A percentile compares a stretch with the other conserved stretches of the same genome.
These are phyloP conservation scores for Colletotrichum acutatum DNA, from an alignment of 2,329 filamentous ascomycete species.

Conservation along the genomic window DNA sequence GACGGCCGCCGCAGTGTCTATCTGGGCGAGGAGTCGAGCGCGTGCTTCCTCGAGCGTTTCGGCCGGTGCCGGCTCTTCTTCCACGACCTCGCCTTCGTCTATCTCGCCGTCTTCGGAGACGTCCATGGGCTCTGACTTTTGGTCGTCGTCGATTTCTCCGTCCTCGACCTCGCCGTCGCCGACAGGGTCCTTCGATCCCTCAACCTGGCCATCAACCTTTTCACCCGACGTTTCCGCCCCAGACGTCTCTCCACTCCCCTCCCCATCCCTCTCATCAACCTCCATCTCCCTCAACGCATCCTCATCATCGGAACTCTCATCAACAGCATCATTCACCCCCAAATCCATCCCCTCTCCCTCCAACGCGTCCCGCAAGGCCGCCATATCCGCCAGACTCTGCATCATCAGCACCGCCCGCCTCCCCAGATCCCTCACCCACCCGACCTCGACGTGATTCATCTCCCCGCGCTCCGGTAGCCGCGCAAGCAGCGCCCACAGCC, in stretches of 20 bases:
- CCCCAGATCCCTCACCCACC: constrained; percentile 80
- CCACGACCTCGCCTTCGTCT: constrained; percentile 45
- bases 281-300: constrained; percentile 49
- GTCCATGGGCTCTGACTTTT: constrained; percentile 54
- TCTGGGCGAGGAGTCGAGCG: constrained; percentile 57
- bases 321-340: constrained; percentile 57
- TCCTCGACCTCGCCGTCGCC: constrained; percentile 35
- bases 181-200: constrained; percentile 37
- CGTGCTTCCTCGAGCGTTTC: constrained; percentile 59
- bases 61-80: constrained; percentile 39
- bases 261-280: constrained; percentile 43
- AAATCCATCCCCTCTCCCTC: constrained; percentile 51
- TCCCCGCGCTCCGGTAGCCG: constrained; percentile 79
- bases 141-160: constrained; percentile 31
- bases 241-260: constrained; percentile 12
- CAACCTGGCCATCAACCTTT: constrained; percentile 4
- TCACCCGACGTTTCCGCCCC: not conserved
- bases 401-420: constrained; percentile 76
- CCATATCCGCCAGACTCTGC: constrained; percentile 64
- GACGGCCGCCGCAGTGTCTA: constrained; percentile 44
- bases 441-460: constrained; percentile 80
- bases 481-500: constrained; percentile 87
- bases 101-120: constrained; percentile 53
- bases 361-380: constrained; percentile 56
- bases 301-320: constrained; percentile 53